Evolutionary conservation across 208 protist genomes (phyloP), one percentile per base, ranked within the genome.

Genomic region (Acanthamoeba quina): DNA sequence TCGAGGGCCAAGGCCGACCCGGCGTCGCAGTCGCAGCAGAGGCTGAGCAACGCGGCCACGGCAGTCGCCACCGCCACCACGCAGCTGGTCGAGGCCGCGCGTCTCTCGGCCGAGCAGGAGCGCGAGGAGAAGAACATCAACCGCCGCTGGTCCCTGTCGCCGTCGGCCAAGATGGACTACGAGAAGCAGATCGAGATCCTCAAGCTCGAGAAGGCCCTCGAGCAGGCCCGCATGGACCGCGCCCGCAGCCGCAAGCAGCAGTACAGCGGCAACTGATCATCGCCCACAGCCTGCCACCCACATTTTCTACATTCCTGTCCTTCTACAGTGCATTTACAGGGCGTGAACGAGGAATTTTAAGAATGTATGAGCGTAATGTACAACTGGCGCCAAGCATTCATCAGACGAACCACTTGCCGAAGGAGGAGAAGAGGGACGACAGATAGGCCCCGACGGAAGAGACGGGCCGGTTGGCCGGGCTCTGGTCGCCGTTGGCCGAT

Each of bases 141-240:
- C 49, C 64, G 66, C 52, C 64, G 90, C 52, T 83, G 91, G 26
- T 94, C 90, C 3, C 90, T 94, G 5, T 54, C 90, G 34, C n/a
- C 9, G 19, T 66, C 52, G n/a, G 90, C 24, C 44, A 94, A 85
- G 90, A 10, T 13, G 26, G 70, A 85, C 70, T 54, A 66, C 34
- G 68, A 94, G 70, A 94, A 85, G 90, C 68, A 82, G 44, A 94
- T 93, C 47, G 89, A 94, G 52, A 94, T 94, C 90, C 70, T 94
- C 37, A 85, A 83, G 90, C 72, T 94, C n/a, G 90, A 94, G 70
- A 94, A 94, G 74, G 70, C 62, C 24, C 89, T 93, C 54, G 89
- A 93, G 31, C 89, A 93, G 72, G 89, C 89, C 24, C 89, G 89
- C 37, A 58, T 82, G 62, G 89, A 93, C 49, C 89, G 91, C 24